Evolutionary conservation across 2,329 filamentous ascomycete species (phyloP), one percentile per base, ranked within the genome.

Genomic region (Mycocentrospora acerina): DNA sequence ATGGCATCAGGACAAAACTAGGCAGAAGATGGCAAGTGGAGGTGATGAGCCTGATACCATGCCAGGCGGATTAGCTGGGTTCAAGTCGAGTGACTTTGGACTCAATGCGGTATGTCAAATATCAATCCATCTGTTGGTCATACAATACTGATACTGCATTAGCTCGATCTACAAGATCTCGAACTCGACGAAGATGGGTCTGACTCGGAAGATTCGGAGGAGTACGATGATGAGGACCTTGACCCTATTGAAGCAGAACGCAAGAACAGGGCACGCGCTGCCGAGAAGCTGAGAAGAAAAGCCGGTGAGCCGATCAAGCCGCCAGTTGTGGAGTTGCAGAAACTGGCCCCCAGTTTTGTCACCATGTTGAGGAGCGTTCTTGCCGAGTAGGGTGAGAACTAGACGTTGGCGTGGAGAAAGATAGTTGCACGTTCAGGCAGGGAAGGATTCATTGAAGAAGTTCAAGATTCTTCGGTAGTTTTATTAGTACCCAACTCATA

Each of bases 1-100:
- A 71, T 98, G 93, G 93, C 93, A 98, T 65, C 83, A 91, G 45
- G 89, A 95, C 70, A 98, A 98, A 77, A 98, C 93, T 7, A 77
- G 90, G 37, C 93, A 97, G 72, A 98, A 98, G 77, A 97, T 98
- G 93, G 93, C 93, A 0, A 90, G 89, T 2, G 90, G 82, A 3
- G 75, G 64, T 6, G 75, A 75, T 5, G 72, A 74, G 25, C 64
- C 64, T 8, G 73, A 71, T 35, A 68, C 57, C 24, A 45, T 61
- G 17, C 46, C 70, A 8, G 62, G 63, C 5, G 67, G 62, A 14
- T 62, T 60, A 41, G 59, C 70, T 13, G 74, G 75, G 17, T 94
- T 97, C 71, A 83, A 79, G 58, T 84, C 85, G 15, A 81, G 80
- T 32, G 93, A 98, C 69, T 98, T 98, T 71, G 93, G 93, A 0